Percentiles rank a stretch among this genome's conserved stretches.
These are phyloP conservation scores for Septoria petroselini DNA, from an alignment of 2,329 filamentous ascomycete species.

Conservation along the genomic window DNA sequence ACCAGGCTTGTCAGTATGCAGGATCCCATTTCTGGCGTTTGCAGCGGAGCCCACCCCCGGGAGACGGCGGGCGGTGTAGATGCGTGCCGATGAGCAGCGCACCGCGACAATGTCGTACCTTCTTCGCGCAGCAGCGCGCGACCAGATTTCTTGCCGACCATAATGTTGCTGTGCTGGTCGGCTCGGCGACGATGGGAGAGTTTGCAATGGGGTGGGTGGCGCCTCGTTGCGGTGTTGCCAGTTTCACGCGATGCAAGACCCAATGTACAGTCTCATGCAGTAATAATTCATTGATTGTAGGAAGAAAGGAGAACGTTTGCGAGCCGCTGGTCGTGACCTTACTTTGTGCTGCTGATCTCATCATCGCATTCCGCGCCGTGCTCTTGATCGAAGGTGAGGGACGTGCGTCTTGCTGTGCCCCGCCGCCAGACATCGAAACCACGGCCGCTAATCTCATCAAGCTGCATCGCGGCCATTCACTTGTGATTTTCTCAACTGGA, in stretches of 20 bases:
- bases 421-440: background rate
- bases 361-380: background rate
- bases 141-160: constrained; percentile 66
- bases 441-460: too few species aligned
- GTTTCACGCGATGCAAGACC: background rate
- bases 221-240: background rate
- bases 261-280: background rate
- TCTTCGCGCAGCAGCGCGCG: constrained; percentile 61
- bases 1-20: constrained; percentile 27
- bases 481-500: too few species aligned
- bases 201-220: constrained; percentile 5
- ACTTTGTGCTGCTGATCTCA: too few species aligned
- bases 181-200: constrained; percentile 1
- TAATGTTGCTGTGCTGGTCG: constrained; percentile 33
- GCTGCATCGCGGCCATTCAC: too few species aligned
- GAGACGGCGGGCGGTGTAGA: constrained; percentile 20
- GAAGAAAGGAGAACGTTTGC: too few species aligned
- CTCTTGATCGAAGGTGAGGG: background rate
- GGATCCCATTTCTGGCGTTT: constrained; percentile 23
- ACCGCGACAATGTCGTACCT: constrained; percentile 38
- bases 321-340: too few species aligned
- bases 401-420: background rate
- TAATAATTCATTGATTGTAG: background rate
- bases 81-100: constrained; percentile 10
- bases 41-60: background rate